Evolutionary conservation across 2,329 filamentous ascomycete species (phyloP).

Genomic region (Aspergillus udagawae): DNA sequence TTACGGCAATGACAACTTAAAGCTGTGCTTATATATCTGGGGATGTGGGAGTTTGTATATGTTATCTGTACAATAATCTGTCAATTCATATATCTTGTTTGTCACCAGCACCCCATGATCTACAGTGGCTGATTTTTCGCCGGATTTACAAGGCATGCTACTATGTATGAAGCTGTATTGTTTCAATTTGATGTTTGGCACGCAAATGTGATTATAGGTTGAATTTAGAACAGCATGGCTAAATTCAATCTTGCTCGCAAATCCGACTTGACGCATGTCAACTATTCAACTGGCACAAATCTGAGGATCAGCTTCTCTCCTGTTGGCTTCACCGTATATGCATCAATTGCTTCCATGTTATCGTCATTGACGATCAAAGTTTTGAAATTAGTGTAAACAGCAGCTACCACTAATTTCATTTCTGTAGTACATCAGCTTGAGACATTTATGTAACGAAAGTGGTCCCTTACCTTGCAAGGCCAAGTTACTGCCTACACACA

Average conservation of each 20-base stretch:
- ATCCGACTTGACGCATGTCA: background rate
- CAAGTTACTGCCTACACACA: conserved; percentile 49
- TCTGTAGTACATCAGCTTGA: conserved; percentile 44
- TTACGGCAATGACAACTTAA: conserved; percentile 7
- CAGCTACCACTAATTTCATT: conserved; percentile 67
- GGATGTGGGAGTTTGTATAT: conserved; percentile 4
- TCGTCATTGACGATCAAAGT: conserved; percentile 59
- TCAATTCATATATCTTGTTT: background rate
- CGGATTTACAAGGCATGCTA: no score
- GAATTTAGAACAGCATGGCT: background rate
- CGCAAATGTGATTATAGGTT: no score
- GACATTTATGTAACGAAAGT: background rate
- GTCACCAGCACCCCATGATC: background rate
- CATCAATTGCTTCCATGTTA: conserved; percentile 62
- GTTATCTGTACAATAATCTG: conserved; percentile 23
- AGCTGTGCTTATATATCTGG: conserved; percentile 15
- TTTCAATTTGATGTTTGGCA: no score
- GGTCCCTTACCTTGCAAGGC: conserved; percentile 41
- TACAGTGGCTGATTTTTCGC: no score
- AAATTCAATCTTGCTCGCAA: background rate
- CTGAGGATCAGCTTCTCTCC: conserved; percentile 57
- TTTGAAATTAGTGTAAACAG: conserved; percentile 65
- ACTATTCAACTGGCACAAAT: conserved; percentile 40
- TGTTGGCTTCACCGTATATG: conserved; percentile 58
- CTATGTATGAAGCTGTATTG: no score